Base-by-base conservation (phyloP, 148 eudicot genomes). In the Dysphania ambrosioides region DNA sequence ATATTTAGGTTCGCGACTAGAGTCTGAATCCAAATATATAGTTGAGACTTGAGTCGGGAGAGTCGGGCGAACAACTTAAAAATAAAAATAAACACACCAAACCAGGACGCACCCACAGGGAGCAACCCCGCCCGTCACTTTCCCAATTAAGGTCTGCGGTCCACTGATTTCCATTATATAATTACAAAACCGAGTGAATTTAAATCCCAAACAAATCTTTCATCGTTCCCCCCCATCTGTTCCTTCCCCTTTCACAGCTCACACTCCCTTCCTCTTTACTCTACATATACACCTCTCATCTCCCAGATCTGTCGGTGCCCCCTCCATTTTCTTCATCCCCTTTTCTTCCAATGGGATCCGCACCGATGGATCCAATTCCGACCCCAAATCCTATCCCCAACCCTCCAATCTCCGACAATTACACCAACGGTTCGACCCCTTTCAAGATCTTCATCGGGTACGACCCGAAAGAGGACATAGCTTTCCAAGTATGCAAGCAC, bases 391-490 rank as follows among this genome's bases (percentile, higher is more conserved):
- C 38, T 70, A 51, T 60, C 69, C 57, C 62, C 24, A 29, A 7
- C 21, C 74, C 38, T 70, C 51, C 49, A 29, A 35, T 60, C 40
- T 75, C 70, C 41, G 32, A 32, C 55, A 57, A 62, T 31, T 75
- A 26, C 44, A 51, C 40, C 76, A 74, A 72, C 30, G 78, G 65
- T 55, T 53, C 66, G 21, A 55, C 56, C 31, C 78, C 87, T 0
- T 89, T 87, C 82, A 90, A 86, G 89, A 79, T 95, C 78, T 95
- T 88, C 81, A 35, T 95, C 5, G 99, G 99, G 63, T 95, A 95
- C 65, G 99, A 95, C 79, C 93, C 96, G 0, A 82, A 82, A 36
- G 97, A 95, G 60, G 96, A 92, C 26, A 40, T 89, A 30, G 99
- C 99, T 0, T 95, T 76, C 51, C 88, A 95, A 85, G 94, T 95